A percentile compares a stretch with the other conserved stretches of the same genome.
phyloP scores from a whole-genome alignment of 2,329 filamentous ascomycete species.

The Penicillium sclerotiorum region DNA sequence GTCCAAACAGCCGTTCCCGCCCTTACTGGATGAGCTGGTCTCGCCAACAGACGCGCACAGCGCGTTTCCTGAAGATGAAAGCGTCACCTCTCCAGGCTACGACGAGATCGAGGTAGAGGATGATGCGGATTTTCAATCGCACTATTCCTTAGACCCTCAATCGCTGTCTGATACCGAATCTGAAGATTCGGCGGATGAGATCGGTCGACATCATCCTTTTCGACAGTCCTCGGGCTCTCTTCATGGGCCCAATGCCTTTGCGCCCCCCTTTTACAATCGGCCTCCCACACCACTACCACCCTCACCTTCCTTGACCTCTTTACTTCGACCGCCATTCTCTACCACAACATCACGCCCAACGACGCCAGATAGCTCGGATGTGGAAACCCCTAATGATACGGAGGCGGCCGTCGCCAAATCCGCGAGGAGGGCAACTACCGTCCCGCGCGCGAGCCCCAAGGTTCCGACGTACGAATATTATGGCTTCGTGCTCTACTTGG shows the following conservation, averaged over 20 bases:
- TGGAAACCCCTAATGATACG: conserved; percentile 68
- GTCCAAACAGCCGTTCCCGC: conserved; percentile 11
- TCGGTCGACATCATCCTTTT: conserved; percentile 41
- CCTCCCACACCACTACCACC: conserved; percentile 94
- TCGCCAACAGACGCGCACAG: conserved; percentile 3
- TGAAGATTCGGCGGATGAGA: conserved; percentile 33
- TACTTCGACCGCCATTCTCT: conserved; percentile 72
- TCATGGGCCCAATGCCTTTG: conserved; percentile 55
- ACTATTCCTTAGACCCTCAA: conserved; percentile 46
- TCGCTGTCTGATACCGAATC: conserved; percentile 41
- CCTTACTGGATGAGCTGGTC: conserved; percentile 4
- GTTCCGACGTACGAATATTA: conserved; percentile 99
- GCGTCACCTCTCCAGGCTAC: conserved; percentile 31
- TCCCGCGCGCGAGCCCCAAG: conserved; percentile 84
- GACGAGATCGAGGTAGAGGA: conserved; percentile 38
- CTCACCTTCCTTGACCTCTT: conserved; percentile 86
- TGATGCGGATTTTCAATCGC: conserved; percentile 50
- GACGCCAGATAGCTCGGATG: conserved; percentile 88
- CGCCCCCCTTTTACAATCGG: conserved; percentile 92
- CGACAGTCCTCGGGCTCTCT: conserved; percentile 46
- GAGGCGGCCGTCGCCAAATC: conserved; percentile 63
- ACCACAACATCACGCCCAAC: conserved; percentile 79
- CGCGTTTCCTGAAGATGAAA: conserved; percentile 28
- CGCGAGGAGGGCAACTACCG: conserved; percentile 61
- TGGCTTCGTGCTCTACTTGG: conserved; percentile 94